phyloP scores from a whole-genome alignment of 345 rosid species.

The Trapa bicornis region DNA sequence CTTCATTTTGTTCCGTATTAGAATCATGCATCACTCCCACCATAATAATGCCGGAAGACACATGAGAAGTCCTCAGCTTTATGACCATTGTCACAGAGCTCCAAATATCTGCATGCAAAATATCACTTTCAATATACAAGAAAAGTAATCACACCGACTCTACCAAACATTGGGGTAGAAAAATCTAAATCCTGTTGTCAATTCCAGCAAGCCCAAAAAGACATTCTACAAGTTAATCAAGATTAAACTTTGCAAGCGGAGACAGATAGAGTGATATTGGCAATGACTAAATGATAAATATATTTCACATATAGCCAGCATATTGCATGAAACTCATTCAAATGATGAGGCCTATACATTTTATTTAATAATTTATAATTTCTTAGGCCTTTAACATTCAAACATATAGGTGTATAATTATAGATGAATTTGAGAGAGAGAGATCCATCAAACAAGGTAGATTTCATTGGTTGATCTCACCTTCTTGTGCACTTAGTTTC shows the following conservation, averaged over 20 bases:
- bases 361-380: too few relatives aligned
- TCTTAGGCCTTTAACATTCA: too few relatives aligned
- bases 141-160: not conserved
- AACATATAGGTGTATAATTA: too few relatives aligned
- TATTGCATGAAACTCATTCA: too few relatives aligned
- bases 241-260: not conserved
- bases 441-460: too few relatives aligned
- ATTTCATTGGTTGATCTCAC: too few relatives aligned
- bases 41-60: constrained; percentile 62
- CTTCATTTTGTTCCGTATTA: too few relatives aligned
- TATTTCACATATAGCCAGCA: too few relatives aligned
- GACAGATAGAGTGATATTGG: not conserved
- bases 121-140: not conserved
- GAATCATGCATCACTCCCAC: constrained; percentile 34
- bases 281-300: too few relatives aligned
- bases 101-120: constrained; percentile 41
- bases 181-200: not conserved
- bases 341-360: too few relatives aligned
- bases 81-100: constrained; percentile 53
- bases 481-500: not conserved
- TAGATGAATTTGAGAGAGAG: too few relatives aligned
- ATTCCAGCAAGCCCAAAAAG: not conserved
- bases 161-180: not conserved
- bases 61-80: constrained; percentile 75
- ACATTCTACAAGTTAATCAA: not conserved